Evolutionary conservation across 305 asterid species (phyloP), one percentile per base, ranked within the genome.

Genomic region (Petunia hybrid): DNA sequence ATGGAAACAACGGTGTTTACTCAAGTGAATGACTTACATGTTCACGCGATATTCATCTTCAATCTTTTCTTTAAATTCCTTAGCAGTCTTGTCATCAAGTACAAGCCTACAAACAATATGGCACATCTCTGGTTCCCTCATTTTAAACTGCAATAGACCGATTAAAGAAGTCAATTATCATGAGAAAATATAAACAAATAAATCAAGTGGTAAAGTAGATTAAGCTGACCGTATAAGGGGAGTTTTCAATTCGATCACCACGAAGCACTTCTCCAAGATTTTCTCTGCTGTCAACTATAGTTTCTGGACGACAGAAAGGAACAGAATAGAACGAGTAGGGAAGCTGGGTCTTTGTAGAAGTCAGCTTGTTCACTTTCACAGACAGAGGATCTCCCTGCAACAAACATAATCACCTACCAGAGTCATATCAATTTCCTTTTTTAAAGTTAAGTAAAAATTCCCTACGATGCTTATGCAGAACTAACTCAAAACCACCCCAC

Each of bases 261-360:
- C 94, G 97, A 80, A 92, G 97, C 45, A 92, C 95, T 88, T 92
- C 95, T 73, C 97, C 95, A 41, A 92, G 95, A 89, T 92, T 92
- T 83, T 92, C 95, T 77, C 95, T 88, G 82, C 94, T 92, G 83
- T 92, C 97, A 41, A 92, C 87, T 80, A 91, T 90, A 79, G 76
- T 83, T 71, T 91, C 81, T 31, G 97, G 97, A 78, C 65, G 89
- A 81, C 95, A 92, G 84, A 85, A 88, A 70, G 92, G 94, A 80
- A 91, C 91, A 57, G 95, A 88, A 79, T 92, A 92, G 88, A 86
- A 92, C 3, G 94, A 90, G 82, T 92, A 92, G 8, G 97, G 95
- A 83, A 92, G 95, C 84, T 91, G 97, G 80, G 97, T 92, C 86
- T 88, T 92, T 80, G 85, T 92, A 55, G 97, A 92, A 82, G 90